phyloP scores from a whole-genome alignment of 2,329 filamentous ascomycete genomes.

The Penicillium concentricum region DNA sequence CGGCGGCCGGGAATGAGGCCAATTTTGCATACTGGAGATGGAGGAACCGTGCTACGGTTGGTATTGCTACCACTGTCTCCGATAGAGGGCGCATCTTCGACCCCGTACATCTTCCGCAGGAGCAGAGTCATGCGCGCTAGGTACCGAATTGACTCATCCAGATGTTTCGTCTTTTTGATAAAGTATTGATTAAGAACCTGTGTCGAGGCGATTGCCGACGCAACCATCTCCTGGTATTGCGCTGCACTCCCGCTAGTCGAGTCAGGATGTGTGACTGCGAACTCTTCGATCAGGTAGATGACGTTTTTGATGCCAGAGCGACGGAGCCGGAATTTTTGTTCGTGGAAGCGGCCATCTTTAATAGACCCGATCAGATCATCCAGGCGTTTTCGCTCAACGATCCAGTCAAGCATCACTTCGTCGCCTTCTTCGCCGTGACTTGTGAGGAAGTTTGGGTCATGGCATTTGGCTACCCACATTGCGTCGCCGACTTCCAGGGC shows the following conservation, averaged over 20 bases:
- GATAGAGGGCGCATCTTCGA: conserved; percentile 3
- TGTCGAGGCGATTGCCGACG: conserved; percentile 71
- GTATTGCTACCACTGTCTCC: not conserved
- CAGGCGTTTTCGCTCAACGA: conserved; percentile 76
- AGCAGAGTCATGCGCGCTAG: conserved; percentile 69
- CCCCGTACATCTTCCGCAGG: conserved; percentile 61
- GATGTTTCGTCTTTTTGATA: conserved; percentile 69
- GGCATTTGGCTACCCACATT: conserved; percentile 74
- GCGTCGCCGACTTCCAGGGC: conserved; percentile 71
- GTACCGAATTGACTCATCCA: conserved; percentile 77
- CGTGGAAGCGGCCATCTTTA: conserved; percentile 77
- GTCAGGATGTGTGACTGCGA: conserved; percentile 57
- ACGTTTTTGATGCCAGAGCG: conserved; percentile 73
- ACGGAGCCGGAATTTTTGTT: conserved; percentile 78
- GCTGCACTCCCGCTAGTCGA: conserved; percentile 39
- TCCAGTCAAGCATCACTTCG: conserved; percentile 75
- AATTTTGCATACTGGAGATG: conserved; percentile 10
- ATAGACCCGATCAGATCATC: conserved; percentile 79
- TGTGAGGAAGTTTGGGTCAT: conserved; percentile 57
- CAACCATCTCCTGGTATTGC: conserved; percentile 65
- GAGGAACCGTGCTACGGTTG: conserved; percentile 43
- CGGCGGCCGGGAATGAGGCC: conserved; percentile 61
- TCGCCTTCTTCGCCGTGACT: conserved; percentile 57
- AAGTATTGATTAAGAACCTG: conserved; percentile 79
- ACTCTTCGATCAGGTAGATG: conserved; percentile 76